Base-by-base conservation (phyloP, 345 rosid genomes). In the Acer yangbiense region DNA sequence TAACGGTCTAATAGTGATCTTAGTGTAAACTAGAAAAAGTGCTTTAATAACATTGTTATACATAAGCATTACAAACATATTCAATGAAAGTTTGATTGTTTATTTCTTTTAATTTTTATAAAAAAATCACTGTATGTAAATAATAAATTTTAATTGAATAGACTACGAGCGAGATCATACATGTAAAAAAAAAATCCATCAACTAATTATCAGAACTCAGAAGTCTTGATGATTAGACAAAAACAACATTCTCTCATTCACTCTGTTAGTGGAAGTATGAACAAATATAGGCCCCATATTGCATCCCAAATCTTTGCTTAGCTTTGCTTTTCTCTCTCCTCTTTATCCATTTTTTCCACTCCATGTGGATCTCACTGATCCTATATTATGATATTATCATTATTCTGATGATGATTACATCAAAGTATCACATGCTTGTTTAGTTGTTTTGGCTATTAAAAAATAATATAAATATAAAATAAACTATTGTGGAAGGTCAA, bases 261-360 rank as follows among this genome's bases (percentile, higher is more conserved):
- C 7, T 58, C 2, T 50, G 20, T 50, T 20, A 63, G 77, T 75
- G 1, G 77, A 75, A 65, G 48, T 32, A 52, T 75, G 71, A 65
- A 64, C 54, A 23, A 50, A 52, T 62, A 65, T 66, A 8, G 78
- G 32, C n/a, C 71, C 64, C 72, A 25, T 32, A 32, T 32, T 32
- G 6, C 35, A 62, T 18, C 9, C 29, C 20, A 29, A 10, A 63
- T 44, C 32, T 23, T 32, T 4, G 35, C 35, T 32, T 32, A 32
- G 35, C 0, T 32, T 25, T 50, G 13, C 39, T 60, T 12, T 6
- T 2, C 25, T 62, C 32, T 20, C n/a, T 60, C 57, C 23, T 7
- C 21, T 14, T 9, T 0, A 8, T 65, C 46, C 62, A 48, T 25
- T 64, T 48, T 74, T 48, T 65, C 62, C 46, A 27, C 27, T 46